Conservation (phyloP, 306 rosid species). For the Citrullus colocynthis region DNA sequence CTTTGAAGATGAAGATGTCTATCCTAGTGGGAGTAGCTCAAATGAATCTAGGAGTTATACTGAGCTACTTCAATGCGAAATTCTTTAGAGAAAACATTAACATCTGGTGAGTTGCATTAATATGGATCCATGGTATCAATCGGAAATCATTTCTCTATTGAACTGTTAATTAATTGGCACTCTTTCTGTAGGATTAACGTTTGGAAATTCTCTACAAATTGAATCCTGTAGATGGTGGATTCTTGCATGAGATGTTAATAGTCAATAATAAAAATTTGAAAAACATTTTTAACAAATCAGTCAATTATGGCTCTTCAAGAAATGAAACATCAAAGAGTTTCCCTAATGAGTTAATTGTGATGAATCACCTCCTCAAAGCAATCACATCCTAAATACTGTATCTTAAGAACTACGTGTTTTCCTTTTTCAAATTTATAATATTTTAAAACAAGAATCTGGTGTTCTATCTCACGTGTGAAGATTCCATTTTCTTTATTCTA, state of each 20-base stretch:
- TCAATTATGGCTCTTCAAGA: neutral
- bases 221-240: neutral
- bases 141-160: constrained; percentile 6
- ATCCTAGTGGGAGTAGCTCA: constrained; percentile 29
- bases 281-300: neutral
- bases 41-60: constrained; percentile 27
- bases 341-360: neutral
- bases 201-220: neutral
- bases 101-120: constrained; percentile 32
- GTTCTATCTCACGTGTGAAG: neutral
- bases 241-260: neutral
- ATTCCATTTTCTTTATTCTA: neutral
- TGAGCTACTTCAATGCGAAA: constrained; percentile 26
- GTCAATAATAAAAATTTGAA: neutral
- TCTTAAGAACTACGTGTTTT: neutral
- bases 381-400: neutral
- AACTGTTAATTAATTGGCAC: neutral
- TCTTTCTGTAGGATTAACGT: neutral
- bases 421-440: neutral
- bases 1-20: constrained; percentile 35
- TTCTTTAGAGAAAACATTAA: constrained; percentile 46
- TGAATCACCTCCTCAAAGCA: neutral
- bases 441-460: neutral
- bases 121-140: neutral
- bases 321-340: neutral